Conservation (phyloP, 352 stramenopile genomes). For the Globisporangium cystogenes region DNA sequence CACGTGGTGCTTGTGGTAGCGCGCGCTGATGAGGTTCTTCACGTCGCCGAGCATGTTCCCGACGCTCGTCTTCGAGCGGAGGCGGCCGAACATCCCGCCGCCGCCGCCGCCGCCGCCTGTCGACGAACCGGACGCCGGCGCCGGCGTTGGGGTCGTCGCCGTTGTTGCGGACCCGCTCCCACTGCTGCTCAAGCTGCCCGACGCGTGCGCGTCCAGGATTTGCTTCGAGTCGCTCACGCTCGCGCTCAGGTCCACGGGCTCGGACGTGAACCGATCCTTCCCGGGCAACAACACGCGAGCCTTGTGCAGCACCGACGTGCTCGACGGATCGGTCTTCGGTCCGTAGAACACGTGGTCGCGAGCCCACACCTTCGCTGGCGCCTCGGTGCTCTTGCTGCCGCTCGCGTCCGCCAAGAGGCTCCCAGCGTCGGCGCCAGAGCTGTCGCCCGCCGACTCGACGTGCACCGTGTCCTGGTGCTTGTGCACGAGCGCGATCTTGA, state of each 20-base stretch:
- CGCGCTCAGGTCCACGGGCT: slow-evolving; percentile 53
- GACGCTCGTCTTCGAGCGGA: slow-evolving; percentile 41
- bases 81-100: slow-evolving; percentile 40
- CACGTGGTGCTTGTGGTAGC: slow-evolving; percentile 59
- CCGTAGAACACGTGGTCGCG: slow-evolving; percentile 64
- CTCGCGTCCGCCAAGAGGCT: background rate
- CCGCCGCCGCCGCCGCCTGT: slow-evolving; percentile 10
- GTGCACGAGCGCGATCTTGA: slow-evolving; percentile 63
- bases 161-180: background rate
- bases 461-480: slow-evolving; percentile 58
- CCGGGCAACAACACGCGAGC: slow-evolving; percentile 23
- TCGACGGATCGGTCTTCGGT: slow-evolving; percentile 52
- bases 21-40: slow-evolving; percentile 40
- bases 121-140: slow-evolving; percentile 9
- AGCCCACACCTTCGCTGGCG: slow-evolving; percentile 26
- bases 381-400: background rate
- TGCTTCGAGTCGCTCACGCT: slow-evolving; percentile 51
- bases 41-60: slow-evolving; percentile 52
- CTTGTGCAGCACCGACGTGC: slow-evolving; percentile 51
- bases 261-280: slow-evolving; percentile 50
- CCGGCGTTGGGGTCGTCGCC: slow-evolving; percentile 13
- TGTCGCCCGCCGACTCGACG: slow-evolving; percentile 21
- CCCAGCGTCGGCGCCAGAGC: background rate
- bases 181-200: background rate
- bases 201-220: slow-evolving; percentile 31